Evolutionary conservation across 1,139 yeast species (phyloP).

Genomic region (Blastobotrys indianensis): DNA sequence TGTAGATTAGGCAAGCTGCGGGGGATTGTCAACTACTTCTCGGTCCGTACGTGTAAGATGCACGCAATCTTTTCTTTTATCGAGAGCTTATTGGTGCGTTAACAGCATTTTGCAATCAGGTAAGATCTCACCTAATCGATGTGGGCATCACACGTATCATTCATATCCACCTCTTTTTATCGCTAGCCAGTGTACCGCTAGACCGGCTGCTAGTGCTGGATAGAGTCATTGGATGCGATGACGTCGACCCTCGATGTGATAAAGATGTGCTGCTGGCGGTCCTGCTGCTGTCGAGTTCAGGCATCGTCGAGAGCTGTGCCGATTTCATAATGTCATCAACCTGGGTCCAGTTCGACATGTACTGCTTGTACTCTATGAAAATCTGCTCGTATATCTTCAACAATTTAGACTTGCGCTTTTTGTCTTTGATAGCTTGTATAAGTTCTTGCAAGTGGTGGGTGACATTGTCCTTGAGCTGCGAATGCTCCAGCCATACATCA

Average conservation of each 20-base stretch:
- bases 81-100: too few relatives aligned
- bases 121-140: too few relatives aligned
- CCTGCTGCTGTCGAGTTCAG: background rate
- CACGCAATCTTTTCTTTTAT: too few relatives aligned
- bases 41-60: too few relatives aligned
- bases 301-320: background rate
- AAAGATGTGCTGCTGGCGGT: background rate
- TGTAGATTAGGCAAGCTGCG: too few relatives aligned
- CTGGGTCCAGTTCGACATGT: conserved; percentile 10
- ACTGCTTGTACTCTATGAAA: conserved; percentile 4
- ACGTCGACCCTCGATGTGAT: conserved; percentile 8
- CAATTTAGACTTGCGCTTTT: conserved; percentile 9
- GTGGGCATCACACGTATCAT: too few relatives aligned
- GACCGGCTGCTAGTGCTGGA: background rate
- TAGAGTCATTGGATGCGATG: conserved; percentile 3
- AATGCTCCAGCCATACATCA: conserved; percentile 11
- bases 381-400: conserved; percentile 8
- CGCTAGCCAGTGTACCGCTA: too few relatives aligned
- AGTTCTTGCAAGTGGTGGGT: conserved; percentile 5
- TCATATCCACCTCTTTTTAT: too few relatives aligned
- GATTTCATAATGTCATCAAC: conserved; percentile 9
- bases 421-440: conserved; percentile 10
- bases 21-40: too few relatives aligned
- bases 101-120: too few relatives aligned
- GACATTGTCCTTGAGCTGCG: conserved; percentile 10